These are phyloP conservation scores for Platismatia glauca DNA, from an alignment of 495 filamentous ascomycete genomes.

Conservation along the genomic window DNA sequence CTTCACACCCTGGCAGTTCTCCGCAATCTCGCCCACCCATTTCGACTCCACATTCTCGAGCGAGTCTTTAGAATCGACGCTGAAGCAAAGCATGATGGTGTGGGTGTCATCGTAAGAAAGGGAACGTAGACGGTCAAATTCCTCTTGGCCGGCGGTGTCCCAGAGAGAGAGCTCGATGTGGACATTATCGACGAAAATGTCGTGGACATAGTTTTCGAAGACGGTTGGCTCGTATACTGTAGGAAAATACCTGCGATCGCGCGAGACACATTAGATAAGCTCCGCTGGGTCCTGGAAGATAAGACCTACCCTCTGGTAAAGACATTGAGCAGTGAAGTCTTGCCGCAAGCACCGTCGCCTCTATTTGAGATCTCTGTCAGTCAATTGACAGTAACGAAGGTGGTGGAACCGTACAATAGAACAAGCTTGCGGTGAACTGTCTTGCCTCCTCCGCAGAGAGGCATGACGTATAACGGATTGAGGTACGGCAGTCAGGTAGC, in stretches of 20 bases:
- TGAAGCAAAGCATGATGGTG: conserved; percentile 97
- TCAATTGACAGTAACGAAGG: conserved; percentile 2
- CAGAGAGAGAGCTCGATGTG: conserved; percentile 96
- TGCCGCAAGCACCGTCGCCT: conserved; percentile 95
- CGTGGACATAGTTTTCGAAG: conserved; percentile 99
- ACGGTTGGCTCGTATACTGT: conserved; percentile 98
- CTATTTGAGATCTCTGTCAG: conserved; percentile 35
- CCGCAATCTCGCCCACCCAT: conserved; percentile 95
- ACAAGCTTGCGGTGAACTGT: conserved; percentile 96
- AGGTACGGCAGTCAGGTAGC: conserved; percentile 4
- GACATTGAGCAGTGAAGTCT: conserved; percentile 94
- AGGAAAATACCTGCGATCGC: conserved; percentile 72
- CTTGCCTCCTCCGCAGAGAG: conserved; percentile 53
- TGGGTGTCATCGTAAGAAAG: conserved; percentile 98
- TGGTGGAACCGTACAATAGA: conserved; percentile 62
- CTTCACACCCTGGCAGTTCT: conserved; percentile 91
- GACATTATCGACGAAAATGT: conserved; percentile 93
- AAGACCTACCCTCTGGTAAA: conserved; percentile 85
- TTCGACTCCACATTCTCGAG: conserved; percentile 97
- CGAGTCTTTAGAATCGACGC: conserved; percentile 89
- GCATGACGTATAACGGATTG: conserved; percentile 28
- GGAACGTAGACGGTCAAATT: conserved; percentile 93
- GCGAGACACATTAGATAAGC: conserved; percentile 17
- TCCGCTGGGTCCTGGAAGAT: neutral
- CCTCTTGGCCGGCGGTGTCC: conserved; percentile 98